These are phyloP conservation scores for Lipomyces chichibuensis DNA, from an alignment of 805 yeast genomes.

Conservation along the genomic window DNA sequence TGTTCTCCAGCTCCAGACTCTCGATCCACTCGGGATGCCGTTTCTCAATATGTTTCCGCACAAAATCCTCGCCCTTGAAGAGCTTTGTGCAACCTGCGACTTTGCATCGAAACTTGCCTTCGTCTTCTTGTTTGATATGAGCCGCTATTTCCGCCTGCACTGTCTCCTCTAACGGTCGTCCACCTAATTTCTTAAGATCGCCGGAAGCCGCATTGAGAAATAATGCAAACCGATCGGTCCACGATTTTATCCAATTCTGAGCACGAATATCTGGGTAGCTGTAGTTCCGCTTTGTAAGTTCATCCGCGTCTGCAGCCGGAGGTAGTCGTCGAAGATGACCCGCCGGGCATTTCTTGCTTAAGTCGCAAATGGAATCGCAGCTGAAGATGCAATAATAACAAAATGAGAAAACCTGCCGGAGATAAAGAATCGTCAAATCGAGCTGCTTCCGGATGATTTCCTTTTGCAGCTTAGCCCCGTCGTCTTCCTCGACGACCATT, in stretches of 20 bases:
- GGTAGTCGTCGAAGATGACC: constrained; percentile 31
- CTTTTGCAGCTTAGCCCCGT: background rate
- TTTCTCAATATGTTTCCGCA: constrained; percentile 32
- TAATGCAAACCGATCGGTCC: constrained; percentile 29
- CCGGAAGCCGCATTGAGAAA: constrained; percentile 22
- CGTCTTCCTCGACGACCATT: constrained; percentile 26
- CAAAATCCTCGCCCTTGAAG: constrained; percentile 36
- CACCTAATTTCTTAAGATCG: constrained; percentile 30
- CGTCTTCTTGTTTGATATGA: constrained; percentile 31
- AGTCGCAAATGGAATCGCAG: constrained; percentile 30
- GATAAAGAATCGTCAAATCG: constrained; percentile 27
- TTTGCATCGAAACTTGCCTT: constrained; percentile 32
- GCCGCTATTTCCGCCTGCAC: constrained; percentile 16
- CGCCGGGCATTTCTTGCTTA: constrained; percentile 29
- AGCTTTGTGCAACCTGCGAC: constrained; percentile 34
- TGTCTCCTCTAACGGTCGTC: constrained; percentile 21
- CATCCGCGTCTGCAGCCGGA: constrained; percentile 14
- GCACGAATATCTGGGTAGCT: constrained; percentile 14
- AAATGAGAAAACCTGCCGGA: constrained; percentile 31
- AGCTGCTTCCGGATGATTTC: constrained; percentile 25
- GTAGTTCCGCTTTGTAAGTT: constrained; percentile 5
- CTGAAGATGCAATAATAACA: constrained; percentile 31
- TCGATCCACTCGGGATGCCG: constrained; percentile 33
- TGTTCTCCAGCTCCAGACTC: constrained; percentile 13
- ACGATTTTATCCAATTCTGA: constrained; percentile 30